phyloP scores from a whole-genome alignment of 495 filamentous ascomycete genomes.

The Penicillium simplicissimum region DNA sequence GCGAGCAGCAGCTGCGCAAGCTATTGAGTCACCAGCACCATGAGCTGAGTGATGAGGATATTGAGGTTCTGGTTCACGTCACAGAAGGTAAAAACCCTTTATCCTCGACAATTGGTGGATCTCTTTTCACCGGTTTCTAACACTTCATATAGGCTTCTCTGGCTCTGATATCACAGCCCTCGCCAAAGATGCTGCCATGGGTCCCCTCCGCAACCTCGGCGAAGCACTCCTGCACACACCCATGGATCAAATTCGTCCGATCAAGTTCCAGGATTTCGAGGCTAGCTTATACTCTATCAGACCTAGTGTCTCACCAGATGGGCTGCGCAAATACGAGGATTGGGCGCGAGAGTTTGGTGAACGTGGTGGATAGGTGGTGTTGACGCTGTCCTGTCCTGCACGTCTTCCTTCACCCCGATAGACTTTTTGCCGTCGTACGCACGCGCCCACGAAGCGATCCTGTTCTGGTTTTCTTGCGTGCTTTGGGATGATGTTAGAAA shows the following conservation, averaged over 20 bases:
- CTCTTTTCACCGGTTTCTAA: slow-evolving; percentile 4
- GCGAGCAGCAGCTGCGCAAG: slow-evolving; percentile 72
- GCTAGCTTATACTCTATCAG: slow-evolving; percentile 82
- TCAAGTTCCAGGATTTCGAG: slow-evolving; percentile 79
- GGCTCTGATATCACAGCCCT: slow-evolving; percentile 97
- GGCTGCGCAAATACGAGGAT: slow-evolving; percentile 84
- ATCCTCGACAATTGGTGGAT: slow-evolving; percentile 9
- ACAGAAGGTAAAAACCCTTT: slow-evolving; percentile 70
- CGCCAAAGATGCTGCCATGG: slow-evolving; percentile 98
- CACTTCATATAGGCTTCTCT: slow-evolving; percentile 70
- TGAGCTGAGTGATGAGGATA: slow-evolving; percentile 69
- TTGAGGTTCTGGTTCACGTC: slow-evolving; percentile 71
- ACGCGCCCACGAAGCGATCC: background rate
- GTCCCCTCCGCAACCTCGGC: slow-evolving; percentile 85
- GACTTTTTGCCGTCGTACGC: background rate
- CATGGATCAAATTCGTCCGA: slow-evolving; percentile 91
- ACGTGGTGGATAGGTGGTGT: slow-evolving; percentile 71
- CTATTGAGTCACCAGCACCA: slow-evolving; percentile 88
- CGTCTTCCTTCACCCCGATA: background rate
- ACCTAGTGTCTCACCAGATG: slow-evolving; percentile 84
- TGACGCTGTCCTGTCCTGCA: background rate
- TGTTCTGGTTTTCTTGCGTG: background rate
- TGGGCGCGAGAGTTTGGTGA: slow-evolving; percentile 96
- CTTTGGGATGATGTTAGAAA: background rate
- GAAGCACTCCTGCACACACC: slow-evolving; percentile 87